Base-by-base conservation (phyloP, 768 basidiomycete species). In the Sporobolomyces pararoseus region DNA sequence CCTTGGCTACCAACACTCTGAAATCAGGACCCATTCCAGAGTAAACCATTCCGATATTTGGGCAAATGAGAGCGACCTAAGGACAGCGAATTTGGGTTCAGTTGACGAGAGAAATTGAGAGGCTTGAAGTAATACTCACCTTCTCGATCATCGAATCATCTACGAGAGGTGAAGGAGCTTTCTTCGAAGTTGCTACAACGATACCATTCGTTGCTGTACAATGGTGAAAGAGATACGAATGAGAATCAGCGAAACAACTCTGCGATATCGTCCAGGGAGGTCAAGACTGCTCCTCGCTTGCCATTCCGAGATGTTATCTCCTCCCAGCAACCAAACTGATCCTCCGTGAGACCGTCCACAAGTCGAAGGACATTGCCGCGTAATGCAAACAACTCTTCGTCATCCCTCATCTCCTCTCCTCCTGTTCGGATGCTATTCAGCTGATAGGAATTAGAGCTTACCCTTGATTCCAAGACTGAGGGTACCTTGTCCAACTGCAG, bases 1-100 rank as follows among this genome's bases (percentile, higher is more conserved):
- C 96, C 78, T 90, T 91, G 57, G 90, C 84, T 53, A 99, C 88
- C 69, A 99, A 84, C 29, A 99, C 86, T 50, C 96, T 87, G 81
- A 96, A 99, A 81, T 99, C 96, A 55, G 96, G 96, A 1, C 96
- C 94, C 96, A 99, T 99, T 42, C 96, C 96, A 39, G 93, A 95
- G 83, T 99, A 99, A 54, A 99, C 96, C 75, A 99, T 91, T 60
- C 96, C 96, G 77, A 99, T 98, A 81, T 98, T 98, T 42, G 96
- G 96, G 80, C 95, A 98, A 73, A 99, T 88, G 60, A 95, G 85
- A 2, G 93, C 91, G 71, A 78, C 74, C 69, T 70, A 59, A 19
- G 14, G 31, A 16, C 32, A 17, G 29, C 31, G 12, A 9, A 32
- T 2, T 61, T 7, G 27, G 13, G 7, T 23, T 27, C 31, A 52